Evolutionary conservation across 805 yeast species (phyloP), one percentile per base, ranked within the genome.

Genomic region (Metschnikowia peoriensis): DNA sequence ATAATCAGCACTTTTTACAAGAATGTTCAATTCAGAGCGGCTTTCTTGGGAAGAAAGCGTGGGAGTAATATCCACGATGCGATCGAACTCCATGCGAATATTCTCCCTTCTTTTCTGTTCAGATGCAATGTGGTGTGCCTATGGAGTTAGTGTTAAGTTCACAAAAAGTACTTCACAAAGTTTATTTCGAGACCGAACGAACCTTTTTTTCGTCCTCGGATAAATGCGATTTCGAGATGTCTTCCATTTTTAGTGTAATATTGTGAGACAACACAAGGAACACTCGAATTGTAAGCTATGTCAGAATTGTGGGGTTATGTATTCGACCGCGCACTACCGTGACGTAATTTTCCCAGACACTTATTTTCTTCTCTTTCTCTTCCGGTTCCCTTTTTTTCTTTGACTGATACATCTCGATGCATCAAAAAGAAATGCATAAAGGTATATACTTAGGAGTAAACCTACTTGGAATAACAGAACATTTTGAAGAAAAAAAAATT

Each of bases 91-190:
- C 9, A 84, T 80, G 43, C 97, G 75, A 22, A 93, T 89, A 41
- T 92, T 89, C 58, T 85, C 89, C 55, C 98, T 76, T 61, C 98
- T 76, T 63, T 87, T 88, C 66, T 90, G 92, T 65, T 92, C 98
- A 0, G 92, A 85, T 6, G 88, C 88, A 7, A 89, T 87, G 62
- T 88, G 96, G 59, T 86, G 88, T 6, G 85, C 85, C 83, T 85
- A 44, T 10, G 1, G 7, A 1, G 56, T 60, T 54, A 60, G 61
- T 44, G 27, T 4, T 2, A 16, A 37, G 4, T 4, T 7, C 16
- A 32, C 14, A 8, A 3, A 43, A 15, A 32, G 1, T 22, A 22
- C 14, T 7, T 42, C 44, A 28, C 11, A 4, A 6, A 32, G 27
- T 11, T 12, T 22, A 22, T 2, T 3, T 22, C 22, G 22, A 22